Evolutionary conservation across 805 yeast genomes (phyloP).

Genomic region (Debaryomyces prosopidis): DNA sequence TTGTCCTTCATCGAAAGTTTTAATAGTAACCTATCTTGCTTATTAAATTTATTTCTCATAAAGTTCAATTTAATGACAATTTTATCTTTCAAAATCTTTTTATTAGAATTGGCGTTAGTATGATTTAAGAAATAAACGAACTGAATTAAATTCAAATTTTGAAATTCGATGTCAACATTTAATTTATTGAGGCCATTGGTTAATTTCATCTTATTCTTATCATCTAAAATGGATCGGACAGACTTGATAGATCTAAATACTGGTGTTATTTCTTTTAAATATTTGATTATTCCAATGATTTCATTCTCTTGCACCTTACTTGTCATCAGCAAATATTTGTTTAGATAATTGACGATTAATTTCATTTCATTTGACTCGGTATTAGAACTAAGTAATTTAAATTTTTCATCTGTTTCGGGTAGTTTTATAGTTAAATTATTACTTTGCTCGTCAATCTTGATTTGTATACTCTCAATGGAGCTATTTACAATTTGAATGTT

Average conservation of each 20-base stretch:
- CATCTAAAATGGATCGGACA: conserved; percentile 14
- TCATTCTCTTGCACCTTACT: conserved; percentile 11
- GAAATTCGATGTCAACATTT: conserved; percentile 31
- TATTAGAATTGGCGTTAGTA: conserved; percentile 21
- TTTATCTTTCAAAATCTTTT: conserved; percentile 36
- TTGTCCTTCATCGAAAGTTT: conserved; percentile 38
- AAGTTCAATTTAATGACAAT: conserved; percentile 28
- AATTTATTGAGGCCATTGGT: conserved; percentile 33
- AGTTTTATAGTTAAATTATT: conserved; percentile 17
- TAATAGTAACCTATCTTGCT: conserved; percentile 16
- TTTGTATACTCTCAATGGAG: conserved; percentile 26
- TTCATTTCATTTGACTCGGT: conserved; percentile 12
- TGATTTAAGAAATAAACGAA: conserved; percentile 31
- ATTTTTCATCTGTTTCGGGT: conserved; percentile 14
- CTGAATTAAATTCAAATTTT: conserved; percentile 31
- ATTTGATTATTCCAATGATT: conserved; percentile 35
- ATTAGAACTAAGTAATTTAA: conserved; percentile 14
- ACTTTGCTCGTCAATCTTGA: conserved; percentile 26
- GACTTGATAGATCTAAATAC: conserved; percentile 23
- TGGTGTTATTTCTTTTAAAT: conserved; percentile 32
- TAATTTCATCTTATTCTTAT: conserved; percentile 15
- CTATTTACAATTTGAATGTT: conserved; percentile 26
- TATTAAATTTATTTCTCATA: conserved; percentile 32
- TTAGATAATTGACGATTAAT: conserved; percentile 13
- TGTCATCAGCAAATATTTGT: conserved; percentile 8